These are phyloP conservation scores for Heterobasidion irregulare DNA, from an alignment of 1,284 basidiomycete species.

Conservation along the genomic window DNA sequence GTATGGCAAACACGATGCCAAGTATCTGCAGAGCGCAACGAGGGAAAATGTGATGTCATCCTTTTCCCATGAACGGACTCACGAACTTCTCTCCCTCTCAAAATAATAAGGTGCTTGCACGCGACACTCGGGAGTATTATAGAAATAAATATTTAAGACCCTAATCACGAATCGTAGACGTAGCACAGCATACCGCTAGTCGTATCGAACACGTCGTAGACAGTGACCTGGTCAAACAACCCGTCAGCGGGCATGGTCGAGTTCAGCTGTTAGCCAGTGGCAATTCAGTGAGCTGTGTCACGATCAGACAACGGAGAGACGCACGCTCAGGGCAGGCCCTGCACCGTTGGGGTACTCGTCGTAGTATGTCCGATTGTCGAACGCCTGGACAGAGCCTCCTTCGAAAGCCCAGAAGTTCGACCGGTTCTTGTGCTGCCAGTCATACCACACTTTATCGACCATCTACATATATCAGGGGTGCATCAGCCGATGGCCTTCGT, in stretches of 20 bases:
- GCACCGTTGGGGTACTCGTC: slow-evolving; percentile 24
- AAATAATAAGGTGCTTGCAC: no score
- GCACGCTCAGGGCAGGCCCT: slow-evolving; percentile 21
- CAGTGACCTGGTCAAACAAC: slow-evolving; percentile 19
- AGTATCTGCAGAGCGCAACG: no score
- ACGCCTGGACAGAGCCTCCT: slow-evolving; percentile 22
- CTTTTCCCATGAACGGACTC: no score
- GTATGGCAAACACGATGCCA: no score
- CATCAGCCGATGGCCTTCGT: not conserved
- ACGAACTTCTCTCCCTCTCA: no score
- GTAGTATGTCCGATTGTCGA: slow-evolving; percentile 17
- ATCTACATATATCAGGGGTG: slow-evolving; percentile 17
- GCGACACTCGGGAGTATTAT: no score
- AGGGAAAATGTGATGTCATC: no score
- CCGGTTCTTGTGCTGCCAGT: slow-evolving; percentile 25
- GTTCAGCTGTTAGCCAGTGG: slow-evolving; percentile 15
- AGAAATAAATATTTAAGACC: no score
- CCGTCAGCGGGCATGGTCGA: slow-evolving; percentile 23
- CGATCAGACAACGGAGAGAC: slow-evolving; percentile 6
- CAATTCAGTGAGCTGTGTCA: not conserved
- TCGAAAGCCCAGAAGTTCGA: slow-evolving; percentile 20
- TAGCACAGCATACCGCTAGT: slow-evolving; percentile 26
- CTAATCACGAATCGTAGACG: slow-evolving; percentile 17
- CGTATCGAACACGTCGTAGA: slow-evolving; percentile 24
- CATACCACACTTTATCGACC: slow-evolving; percentile 30